These are phyloP conservation scores for Bacterosira constricta DNA, from an alignment of 108 stramenopile species.

Conservation along the genomic window DNA sequence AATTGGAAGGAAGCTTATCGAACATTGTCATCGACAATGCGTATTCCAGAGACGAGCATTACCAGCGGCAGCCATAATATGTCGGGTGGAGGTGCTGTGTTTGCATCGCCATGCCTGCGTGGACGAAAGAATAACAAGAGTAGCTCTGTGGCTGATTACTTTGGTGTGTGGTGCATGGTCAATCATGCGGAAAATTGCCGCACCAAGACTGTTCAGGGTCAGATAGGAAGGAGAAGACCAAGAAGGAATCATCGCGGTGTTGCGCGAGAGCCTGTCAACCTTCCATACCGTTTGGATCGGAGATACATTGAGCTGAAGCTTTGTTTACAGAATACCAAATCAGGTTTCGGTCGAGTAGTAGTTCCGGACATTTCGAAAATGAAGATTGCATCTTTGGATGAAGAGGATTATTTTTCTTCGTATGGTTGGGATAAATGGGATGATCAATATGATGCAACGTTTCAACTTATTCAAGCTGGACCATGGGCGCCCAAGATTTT, in stretches of 20 bases:
- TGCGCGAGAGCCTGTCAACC: too few relatives aligned
- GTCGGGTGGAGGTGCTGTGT: conserved; percentile 2
- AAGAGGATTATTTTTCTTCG: conserved; percentile 21
- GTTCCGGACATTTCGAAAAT: conserved; percentile 17
- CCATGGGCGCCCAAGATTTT: conserved; percentile 41
- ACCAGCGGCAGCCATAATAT: conserved; percentile 15
- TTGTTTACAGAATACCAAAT: conserved; percentile 46
- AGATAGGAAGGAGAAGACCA: not conserved
- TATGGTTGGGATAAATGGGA: conserved; percentile 24
- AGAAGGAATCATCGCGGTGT: not conserved
- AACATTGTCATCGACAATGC: conserved; percentile 15
- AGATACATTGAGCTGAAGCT: conserved; percentile 38
- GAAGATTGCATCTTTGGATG: conserved; percentile 23
- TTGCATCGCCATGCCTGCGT: not conserved
- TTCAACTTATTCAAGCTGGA: conserved; percentile 27
- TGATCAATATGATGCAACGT: conserved; percentile 12
- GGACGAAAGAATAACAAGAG: not conserved
- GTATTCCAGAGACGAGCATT: conserved; percentile 17
- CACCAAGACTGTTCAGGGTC: conserved; percentile 15
- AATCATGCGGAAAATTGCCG: conserved; percentile 47
- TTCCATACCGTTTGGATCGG: conserved; percentile 16
- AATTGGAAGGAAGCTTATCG: conserved; percentile 34
- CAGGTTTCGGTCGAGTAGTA: conserved; percentile 18
- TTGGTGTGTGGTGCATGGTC: conserved; percentile 43
- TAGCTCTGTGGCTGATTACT: conserved; percentile 7